Evolutionary conservation across 2,329 filamentous ascomycete genomes (phyloP).

Genomic region (Exophiala dermatitidis): DNA sequence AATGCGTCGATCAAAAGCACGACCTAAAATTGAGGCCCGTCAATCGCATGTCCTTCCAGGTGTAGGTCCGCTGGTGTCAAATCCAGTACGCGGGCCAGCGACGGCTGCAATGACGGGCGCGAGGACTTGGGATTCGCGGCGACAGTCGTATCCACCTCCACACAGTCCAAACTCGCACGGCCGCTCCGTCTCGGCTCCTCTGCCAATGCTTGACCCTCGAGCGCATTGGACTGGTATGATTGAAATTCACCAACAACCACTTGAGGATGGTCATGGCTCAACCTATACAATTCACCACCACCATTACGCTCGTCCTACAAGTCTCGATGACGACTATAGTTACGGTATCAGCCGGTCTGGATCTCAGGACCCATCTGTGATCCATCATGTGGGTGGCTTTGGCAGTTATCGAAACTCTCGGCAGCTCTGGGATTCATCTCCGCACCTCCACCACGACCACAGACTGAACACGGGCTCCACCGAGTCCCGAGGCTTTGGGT

Average conservation of each 20-base stretch:
- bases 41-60: slow-evolving; percentile 26
- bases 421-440: slow-evolving; percentile 44
- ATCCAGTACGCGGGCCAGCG: slow-evolving; percentile 20
- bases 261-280: slow-evolving; percentile 15
- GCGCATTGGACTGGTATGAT: slow-evolving; percentile 37
- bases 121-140: not conserved
- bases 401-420: not conserved
- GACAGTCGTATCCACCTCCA: slow-evolving; percentile 13
- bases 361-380: slow-evolving; percentile 30
- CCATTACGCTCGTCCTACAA: slow-evolving; percentile 25
- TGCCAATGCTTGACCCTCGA: slow-evolving; percentile 38
- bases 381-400: slow-evolving; percentile 28
- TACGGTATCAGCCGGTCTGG: slow-evolving; percentile 33
- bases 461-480: slow-evolving; percentile 37
- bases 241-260: slow-evolving; percentile 17
- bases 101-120: slow-evolving; percentile 9
- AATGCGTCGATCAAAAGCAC: slow-evolving; percentile 7
- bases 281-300: slow-evolving; percentile 19
- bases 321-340: slow-evolving; percentile 34
- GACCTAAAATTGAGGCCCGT: slow-evolving; percentile 21
- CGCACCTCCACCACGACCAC: slow-evolving; percentile 61
- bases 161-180: slow-evolving; percentile 3
- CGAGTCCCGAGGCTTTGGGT: slow-evolving; percentile 22
- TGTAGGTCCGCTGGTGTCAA: slow-evolving; percentile 25
- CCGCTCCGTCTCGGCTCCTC: slow-evolving; percentile 24